Conservation (phyloP, 2,329 filamentous ascomycete genomes). For the Ophiosphaerella korrae region DNA sequence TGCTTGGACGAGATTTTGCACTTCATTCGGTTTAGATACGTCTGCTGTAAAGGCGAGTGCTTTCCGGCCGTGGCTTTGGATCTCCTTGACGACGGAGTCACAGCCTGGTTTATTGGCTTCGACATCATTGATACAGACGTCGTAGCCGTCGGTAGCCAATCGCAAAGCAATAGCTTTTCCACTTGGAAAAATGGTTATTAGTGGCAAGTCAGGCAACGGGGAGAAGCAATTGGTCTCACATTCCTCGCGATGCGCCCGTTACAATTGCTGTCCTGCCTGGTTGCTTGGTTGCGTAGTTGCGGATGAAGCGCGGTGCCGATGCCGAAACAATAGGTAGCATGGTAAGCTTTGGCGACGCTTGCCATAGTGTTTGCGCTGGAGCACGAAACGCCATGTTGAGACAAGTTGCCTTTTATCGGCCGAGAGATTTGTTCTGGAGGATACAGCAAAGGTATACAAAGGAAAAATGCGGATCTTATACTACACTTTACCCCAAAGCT, state of each 20-base stretch:
- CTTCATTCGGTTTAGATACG: constrained; percentile 62
- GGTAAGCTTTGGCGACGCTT: constrained; percentile 19
- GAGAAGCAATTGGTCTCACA: constrained; percentile 27
- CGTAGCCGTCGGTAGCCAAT: constrained; percentile 68
- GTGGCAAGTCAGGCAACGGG: background rate
- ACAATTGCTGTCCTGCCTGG: constrained; percentile 43
- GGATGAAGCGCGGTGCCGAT: constrained; percentile 23
- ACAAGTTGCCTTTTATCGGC: background rate
- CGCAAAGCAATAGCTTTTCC: constrained; percentile 68
- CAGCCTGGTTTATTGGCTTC: constrained; percentile 57
- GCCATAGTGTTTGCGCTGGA: constrained; percentile 26
- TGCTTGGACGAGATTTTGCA: constrained; percentile 58
- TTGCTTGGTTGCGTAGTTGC: constrained; percentile 31
- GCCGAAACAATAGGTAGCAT: constrained; percentile 14
- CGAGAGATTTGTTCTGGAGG: background rate
- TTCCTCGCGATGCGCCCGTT: constrained; percentile 46
- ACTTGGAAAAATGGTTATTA: constrained; percentile 42
- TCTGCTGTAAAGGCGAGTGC: constrained; percentile 64
- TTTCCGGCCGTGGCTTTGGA: constrained; percentile 58
- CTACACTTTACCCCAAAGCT: background rate
- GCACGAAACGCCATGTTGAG: constrained; percentile 28
- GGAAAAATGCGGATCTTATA: background rate
- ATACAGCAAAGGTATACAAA: background rate
- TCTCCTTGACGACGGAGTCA: constrained; percentile 60
- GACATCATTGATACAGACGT: constrained; percentile 69